Base-by-base conservation (phyloP, 805 yeast genomes). In the Tanozyma kutaoensis region DNA sequence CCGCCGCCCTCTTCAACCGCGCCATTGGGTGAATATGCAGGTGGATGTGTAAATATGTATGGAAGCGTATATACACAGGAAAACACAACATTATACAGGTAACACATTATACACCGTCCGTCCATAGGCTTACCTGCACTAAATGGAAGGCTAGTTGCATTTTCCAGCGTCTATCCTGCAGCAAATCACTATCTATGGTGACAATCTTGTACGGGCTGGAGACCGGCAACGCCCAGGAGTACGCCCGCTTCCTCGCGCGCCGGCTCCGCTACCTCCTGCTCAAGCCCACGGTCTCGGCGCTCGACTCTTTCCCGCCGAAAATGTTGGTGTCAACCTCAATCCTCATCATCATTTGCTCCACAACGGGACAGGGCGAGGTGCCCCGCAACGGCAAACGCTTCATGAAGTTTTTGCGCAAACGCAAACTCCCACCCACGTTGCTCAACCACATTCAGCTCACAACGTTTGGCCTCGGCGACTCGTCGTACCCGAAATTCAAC, bases 331-430 rank as follows among this genome's bases (percentile, higher is more conserved):
- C 70, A 3, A 62, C 72, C 11, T 41, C 53, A 5, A 50, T 52
- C 16, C 55, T 71, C 28, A 57, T 75, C 14, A 60, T 76, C 0
- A 46, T 88, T 3, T 79, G 93, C 45, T 75, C 95, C 1, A 88
- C 98, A 0, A 78, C 94, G 2, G 97, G 98, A 6, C 96, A 88
- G 50, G 98, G 98, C 15, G 95, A 79, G 34, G 50, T 88, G 19
- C 97, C 98, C 0, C 51, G 78, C 23, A 82, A 82, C 44, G 76
- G 78, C 1, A 60, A 61, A 35, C 70, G 67, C 33, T 69, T 88
- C 35, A 79, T 95, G 93, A 62, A 65, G 37, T 72, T 77, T 34
- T 49, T 91, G 39, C 65, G 82, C 31, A 70, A 68, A 44, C 71
- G 66, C 45, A 73, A 72, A 36, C 64, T 88, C 6, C 91, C 56